These are phyloP conservation scores for Tylopilus rubrobrunneus DNA, from an alignment of 768 basidiomycete genomes.

Conservation along the genomic window DNA sequence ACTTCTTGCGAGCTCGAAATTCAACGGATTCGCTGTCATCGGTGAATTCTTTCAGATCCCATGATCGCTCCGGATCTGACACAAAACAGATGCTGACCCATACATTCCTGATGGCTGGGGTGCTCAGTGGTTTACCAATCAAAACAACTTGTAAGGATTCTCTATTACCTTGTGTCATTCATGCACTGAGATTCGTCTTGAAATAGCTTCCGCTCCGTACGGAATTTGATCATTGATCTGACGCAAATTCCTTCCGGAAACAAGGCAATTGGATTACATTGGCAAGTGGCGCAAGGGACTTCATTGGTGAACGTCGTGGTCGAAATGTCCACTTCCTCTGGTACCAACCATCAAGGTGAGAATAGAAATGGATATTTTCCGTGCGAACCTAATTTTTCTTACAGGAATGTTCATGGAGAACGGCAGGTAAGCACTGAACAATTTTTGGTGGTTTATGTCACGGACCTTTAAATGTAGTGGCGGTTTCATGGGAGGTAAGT, in stretches of 20 bases:
- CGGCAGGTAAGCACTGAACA: conserved; percentile 39
- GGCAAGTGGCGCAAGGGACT: conserved; percentile 79
- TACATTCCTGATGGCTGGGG: conserved; percentile 53
- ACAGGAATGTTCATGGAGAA: conserved; percentile 72
- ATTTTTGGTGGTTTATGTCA: background rate
- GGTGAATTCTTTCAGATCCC: conserved; percentile 37
- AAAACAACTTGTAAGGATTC: conserved; percentile 22
- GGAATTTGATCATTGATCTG: conserved; percentile 74
- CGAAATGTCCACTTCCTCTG: conserved; percentile 60
- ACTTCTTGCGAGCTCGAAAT: conserved; percentile 54
- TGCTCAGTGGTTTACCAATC: conserved; percentile 24
- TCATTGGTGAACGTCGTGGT: conserved; percentile 70
- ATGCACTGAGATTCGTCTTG: background rate
- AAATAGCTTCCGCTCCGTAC: conserved; percentile 60
- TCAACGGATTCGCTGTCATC: conserved; percentile 70
- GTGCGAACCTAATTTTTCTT: background rate
- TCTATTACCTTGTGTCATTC: background rate
- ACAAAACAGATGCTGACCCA: conserved; percentile 57
- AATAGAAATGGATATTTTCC: background rate
- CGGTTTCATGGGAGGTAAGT: conserved; percentile 53
- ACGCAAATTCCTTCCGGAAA: conserved; percentile 48
- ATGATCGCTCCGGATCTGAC: background rate
- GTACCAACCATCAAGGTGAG: conserved; percentile 65
- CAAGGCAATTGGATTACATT: conserved; percentile 69
- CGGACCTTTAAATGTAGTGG: conserved; percentile 24